Evolutionary conservation across 1,139 yeast species (phyloP), one percentile per base, ranked within the genome.

Genomic region (Pichia sp.): DNA sequence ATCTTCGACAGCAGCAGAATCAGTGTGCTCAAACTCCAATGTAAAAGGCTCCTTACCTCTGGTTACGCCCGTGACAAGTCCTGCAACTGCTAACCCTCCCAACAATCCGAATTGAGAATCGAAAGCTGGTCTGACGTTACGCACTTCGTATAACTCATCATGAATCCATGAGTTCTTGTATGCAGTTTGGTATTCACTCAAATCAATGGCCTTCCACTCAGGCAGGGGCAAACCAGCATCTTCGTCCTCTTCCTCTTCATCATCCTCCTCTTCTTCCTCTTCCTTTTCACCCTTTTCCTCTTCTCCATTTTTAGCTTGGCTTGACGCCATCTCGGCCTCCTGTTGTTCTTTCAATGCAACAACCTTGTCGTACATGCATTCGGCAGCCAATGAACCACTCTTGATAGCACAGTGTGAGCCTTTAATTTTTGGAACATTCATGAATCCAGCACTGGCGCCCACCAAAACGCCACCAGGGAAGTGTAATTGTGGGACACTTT

Each of bases 391-490:
- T 78, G 93, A 85, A 41, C 98, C 99, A 10, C 95, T 79, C 70
- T 92, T 93, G 81, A 93, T 87, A 2, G 99, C 98, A 0, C 97
- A 92, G 69, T 93, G 99, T 0, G 97, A 86, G n/a, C 99, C 99
- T 73, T 93, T 93, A 66, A 93, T 87, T 70, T 93, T 93, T 47
- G 99, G 97, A 47, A 93, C 98, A 69, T 93, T 93, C 79, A 93
- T 81, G 70, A 93, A 92, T 0, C 99, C 99, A 8, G 99, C 99
- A 53, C 95, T 75, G 59, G 96, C 95, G 34, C 99, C 99, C 45
- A 93, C 93, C 31, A 93, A 74, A 6, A 90, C 84, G 53, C 99
- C 99, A 54, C 99, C 99, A 6, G 98, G 98, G 79, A 93, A 93
- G 60, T 84, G 75, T 58, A 93, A 77, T 67, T 85, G 81, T 13